phyloP scores from a whole-genome alignment of 2,329 filamentous ascomycete genomes.

The Colletotrichum theobromicola region DNA sequence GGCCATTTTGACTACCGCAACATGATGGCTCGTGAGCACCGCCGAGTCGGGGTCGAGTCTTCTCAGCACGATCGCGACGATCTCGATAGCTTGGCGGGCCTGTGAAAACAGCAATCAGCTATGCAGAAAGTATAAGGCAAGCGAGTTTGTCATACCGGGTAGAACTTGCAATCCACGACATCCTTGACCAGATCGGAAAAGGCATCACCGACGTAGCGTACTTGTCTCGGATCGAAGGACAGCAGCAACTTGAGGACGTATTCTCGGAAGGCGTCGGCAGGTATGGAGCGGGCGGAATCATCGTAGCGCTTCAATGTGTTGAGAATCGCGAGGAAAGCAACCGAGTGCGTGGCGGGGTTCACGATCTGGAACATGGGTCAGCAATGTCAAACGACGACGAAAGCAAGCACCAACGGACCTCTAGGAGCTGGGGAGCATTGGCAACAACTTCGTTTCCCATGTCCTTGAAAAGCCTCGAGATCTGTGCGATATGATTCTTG shows the following conservation, averaged over 20 bases:
- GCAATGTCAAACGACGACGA: neutral
- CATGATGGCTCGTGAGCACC: conserved; percentile 70
- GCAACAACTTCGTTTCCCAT: conserved; percentile 33
- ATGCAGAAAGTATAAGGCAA: neutral
- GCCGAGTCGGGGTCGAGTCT: conserved; percentile 70
- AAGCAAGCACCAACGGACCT: conserved; percentile 34
- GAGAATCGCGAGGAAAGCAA: conserved; percentile 56
- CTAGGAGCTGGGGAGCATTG: conserved; percentile 43
- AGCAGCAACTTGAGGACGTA: conserved; percentile 50
- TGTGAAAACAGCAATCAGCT: conserved; percentile 28
- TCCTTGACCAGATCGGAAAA: conserved; percentile 50
- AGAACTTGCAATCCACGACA: conserved; percentile 41
- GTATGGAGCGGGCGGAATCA: neutral
- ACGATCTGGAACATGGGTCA: conserved; percentile 40
- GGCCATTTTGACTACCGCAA: conserved; percentile 63
- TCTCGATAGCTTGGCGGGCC: conserved; percentile 51
- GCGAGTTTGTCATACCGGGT: conserved; percentile 42
- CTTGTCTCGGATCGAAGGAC: conserved; percentile 55
- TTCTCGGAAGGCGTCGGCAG: conserved; percentile 37
- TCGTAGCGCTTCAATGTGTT: conserved; percentile 37
- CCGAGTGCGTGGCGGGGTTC: conserved; percentile 53
- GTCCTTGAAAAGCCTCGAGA: conserved; percentile 43
- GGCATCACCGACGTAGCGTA: conserved; percentile 52
- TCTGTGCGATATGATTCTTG: conserved; percentile 39
- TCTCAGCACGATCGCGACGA: conserved; percentile 59